Evolutionary conservation across 306 rosid genomes (phyloP).

Genomic region (Betula pendula): DNA sequence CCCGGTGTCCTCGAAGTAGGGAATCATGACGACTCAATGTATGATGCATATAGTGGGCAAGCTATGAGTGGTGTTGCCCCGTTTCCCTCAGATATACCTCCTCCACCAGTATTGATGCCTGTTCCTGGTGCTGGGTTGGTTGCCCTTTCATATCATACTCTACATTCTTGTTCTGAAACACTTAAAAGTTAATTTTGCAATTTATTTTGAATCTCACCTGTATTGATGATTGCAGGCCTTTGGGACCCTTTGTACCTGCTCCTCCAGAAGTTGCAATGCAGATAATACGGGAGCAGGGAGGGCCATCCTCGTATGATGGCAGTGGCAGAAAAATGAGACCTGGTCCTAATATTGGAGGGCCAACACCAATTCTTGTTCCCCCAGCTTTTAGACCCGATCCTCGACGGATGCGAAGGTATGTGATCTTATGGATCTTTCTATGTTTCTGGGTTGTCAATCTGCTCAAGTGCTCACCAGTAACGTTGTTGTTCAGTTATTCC

Average conservation of each 20-base stretch:
- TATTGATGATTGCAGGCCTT: constrained; percentile 61
- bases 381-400: constrained; percentile 88
- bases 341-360: constrained; percentile 80
- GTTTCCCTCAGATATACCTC: constrained; percentile 76
- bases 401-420: constrained; percentile 86
- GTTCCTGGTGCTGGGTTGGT: constrained; percentile 99
- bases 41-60: constrained; percentile 70
- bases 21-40: constrained; percentile 82
- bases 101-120: constrained; percentile 96
- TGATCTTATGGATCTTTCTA: constrained; percentile 8
- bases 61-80: constrained; percentile 62
- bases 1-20: constrained; percentile 64
- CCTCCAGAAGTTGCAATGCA: constrained; percentile 99
- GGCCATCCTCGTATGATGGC: constrained; percentile 82
- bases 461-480: not conserved
- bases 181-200: constrained; percentile 1
- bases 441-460: constrained; percentile 4
- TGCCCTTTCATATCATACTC: not conserved
- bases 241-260: constrained; percentile 99
- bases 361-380: constrained; percentile 79
- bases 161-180: constrained; percentile 10
- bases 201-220: constrained; percentile 20
- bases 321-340: constrained; percentile 69
- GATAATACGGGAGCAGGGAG: constrained; percentile 96
- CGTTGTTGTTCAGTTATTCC: not conserved